Base-by-base conservation (phyloP, 805 yeast species). In the Priceomyces carsonii region DNA sequence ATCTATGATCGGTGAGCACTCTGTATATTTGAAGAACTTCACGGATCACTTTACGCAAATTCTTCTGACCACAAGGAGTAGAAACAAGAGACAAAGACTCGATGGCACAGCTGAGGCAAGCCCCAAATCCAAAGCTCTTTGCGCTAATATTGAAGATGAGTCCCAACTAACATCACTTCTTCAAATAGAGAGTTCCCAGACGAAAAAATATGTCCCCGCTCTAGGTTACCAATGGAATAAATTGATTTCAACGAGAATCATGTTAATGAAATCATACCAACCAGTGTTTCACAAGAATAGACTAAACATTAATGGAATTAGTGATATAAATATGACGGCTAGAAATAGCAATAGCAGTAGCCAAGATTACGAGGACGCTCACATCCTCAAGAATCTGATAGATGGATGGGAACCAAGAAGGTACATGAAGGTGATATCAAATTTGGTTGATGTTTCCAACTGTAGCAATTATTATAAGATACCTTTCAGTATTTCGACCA, bases 221-320 rank as follows among this genome's bases (percentile, higher is more conserved):
- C 45, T 63, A 19, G 69, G 68, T 1, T 59, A 59, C 32, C 49
- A 50, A 3, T 63, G 69, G 69, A 40, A 55, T 3, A 53, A 53
- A 21, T 42, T 51, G 9, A 50, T 62, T 8, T 38, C 39, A 8
- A 49, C 51, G 10, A 40, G 63, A 23, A 44, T 63, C 5, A 34
- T 61, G 35, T 39, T 63, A 3, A 47, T 45, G 52, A 63, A 63
- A 35, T 32, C 51, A 5, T 63, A 63, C 35, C 44, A 42, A 23
- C 67, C 66, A 4, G 19, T 35, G n/a, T 5, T 9, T 56, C 7
- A 39, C 43, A 15, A 31, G 33, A 16, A 34, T 14, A 25, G 16
- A 15, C 24, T 21, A 21, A n/a, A n/a, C n/a, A n/a, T n/a, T n/a
- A 24, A 28, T 16, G 31, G n/a, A n/a, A 33, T 36, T 18, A 25